phyloP scores from a whole-genome alignment of 2,329 filamentous ascomycete species.

The Neonectria hederae region DNA sequence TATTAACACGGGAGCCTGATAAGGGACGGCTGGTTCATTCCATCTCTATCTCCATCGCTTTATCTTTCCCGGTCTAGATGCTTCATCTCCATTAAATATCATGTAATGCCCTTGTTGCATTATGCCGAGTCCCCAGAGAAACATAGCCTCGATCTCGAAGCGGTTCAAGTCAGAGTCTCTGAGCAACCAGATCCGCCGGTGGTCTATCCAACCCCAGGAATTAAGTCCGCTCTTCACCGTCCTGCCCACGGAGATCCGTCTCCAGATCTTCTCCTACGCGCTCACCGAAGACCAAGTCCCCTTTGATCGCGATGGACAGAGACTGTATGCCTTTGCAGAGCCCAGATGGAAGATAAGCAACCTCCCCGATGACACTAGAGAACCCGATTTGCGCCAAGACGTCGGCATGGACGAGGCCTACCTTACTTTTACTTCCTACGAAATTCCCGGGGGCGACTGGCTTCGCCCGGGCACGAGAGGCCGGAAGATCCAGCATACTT shows the following conservation, averaged over 20 bases:
- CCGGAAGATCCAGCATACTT: conserved; percentile 13
- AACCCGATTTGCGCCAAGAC: not conserved
- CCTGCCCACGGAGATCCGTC: conserved; percentile 16
- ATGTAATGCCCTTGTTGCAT: not conserved
- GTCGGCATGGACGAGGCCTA: not conserved
- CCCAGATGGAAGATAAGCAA: conserved; percentile 17
- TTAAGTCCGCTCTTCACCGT: conserved; percentile 10
- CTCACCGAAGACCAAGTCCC: conserved; percentile 17
- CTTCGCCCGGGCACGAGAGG: conserved; percentile 5
- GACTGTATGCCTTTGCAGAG: not conserved
- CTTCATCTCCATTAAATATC: not conserved
- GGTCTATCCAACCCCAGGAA: conserved; percentile 15
- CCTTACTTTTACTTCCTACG: not conserved
- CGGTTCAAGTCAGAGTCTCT: conserved; percentile 16
- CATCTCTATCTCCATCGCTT: not conserved
- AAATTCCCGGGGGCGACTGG: not conserved
- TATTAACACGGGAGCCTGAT: not conserved
- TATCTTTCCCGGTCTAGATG: no score
- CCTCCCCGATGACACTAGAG: not conserved
- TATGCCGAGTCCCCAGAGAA: not conserved
- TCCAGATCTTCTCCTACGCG: conserved; percentile 12
- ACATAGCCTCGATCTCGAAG: not conserved
- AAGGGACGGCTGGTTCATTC: not conserved
- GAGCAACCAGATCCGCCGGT: conserved; percentile 5
- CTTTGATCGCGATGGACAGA: not conserved